Base-by-base conservation (phyloP, 306 rosid genomes). In the Astragalus glycyphyllos region DNA sequence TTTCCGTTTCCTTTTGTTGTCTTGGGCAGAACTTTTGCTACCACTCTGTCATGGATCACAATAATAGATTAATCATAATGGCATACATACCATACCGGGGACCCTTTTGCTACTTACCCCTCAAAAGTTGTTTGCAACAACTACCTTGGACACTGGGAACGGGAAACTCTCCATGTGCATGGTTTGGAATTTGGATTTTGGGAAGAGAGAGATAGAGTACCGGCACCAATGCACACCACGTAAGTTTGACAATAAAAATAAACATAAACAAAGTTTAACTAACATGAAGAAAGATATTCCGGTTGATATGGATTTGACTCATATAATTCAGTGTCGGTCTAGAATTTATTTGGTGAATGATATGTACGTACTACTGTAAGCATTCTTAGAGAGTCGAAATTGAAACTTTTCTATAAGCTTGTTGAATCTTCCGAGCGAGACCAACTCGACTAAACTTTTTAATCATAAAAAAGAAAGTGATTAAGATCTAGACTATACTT, bases 161-260 rank as follows among this genome's bases (percentile, higher is more conserved):
- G 42, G 26, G 38, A 72, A 75, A 77, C 59, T 48, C 37, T 61
- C 76, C 83, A 78, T 78, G 86, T 78, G 83, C 81, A 74, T 45
- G 69, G 68, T 49, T 64, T 80, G 46, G 81, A 70, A 69, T 20
- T 80, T 47, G 46, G 81, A 70, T 74, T 74, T 80, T 47, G 53
- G 80, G 62, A 15, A 37, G 79, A 61, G 75, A 75, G 31, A 69
- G n/a, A 26, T 7, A 58, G 17, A 29, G 40, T 40, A 6, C 8
- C 10, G 1, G 15, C 15, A 15, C 49, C 49, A 16, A 61, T 40
- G 35, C 50, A 38, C 5, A 34, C 26, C 64, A 58, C 64, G 44
- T 58, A 34, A 8, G 16, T n/a, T 56, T 41, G 53, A 41, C 78
- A 56, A 63, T 7, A 45, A 56, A 65, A 71, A 34, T 31, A 47